Base-by-base conservation (phyloP, 2,329 filamentous ascomycete species). In the Colletotrichum chlorophyti region DNA sequence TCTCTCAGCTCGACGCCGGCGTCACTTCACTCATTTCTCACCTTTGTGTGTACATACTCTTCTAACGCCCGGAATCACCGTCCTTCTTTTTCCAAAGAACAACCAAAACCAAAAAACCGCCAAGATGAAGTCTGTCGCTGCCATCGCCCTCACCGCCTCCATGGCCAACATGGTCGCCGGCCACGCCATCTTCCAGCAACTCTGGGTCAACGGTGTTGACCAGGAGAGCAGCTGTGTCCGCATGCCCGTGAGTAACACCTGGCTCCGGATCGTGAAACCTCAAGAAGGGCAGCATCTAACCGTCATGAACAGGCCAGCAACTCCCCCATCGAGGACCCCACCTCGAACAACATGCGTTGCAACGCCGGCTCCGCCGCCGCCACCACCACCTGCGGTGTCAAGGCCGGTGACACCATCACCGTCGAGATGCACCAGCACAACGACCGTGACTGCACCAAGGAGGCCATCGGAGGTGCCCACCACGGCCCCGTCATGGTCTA, bases 381-480 rank as follows among this genome's bases (percentile, higher is more conserved):
- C n/a, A 68, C 70, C 37, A 74, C 72, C 45, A 53, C 53, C 53
- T 53, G 32, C 55, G 40, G 40, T 9, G 45, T 54, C 32, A 53
- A 65, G 63, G 74, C 73, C 35, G 75, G 76, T 3, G 65, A 65
- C 27, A 74, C 66, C 24, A 67, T 79, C 48, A 78, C 75, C 4
- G 73, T 79, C 19, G 78, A 80, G 62, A 80, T 80, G 77, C 77
- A 80, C 63, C 75, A 78, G 66, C 70, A 69, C 43, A 67, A 67
- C 46, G 72, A 75, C 68, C 74, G 80, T 17, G 68, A 68, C 38
- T 83, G 79, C 65, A 60, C 61, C 46, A 76, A 72, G 59, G 75
- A 81, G 63, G 81, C 79, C 21, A 82, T 83, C 59, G 81, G 81
- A 19, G 80, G 81, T 24, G 75, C 76, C 45, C 81, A 83, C 68